Percentiles rank a stretch among this genome's conserved stretches.
phyloP scores from a whole-genome alignment of 2,329 filamentous ascomycete genomes.

The Periconia sp. region DNA sequence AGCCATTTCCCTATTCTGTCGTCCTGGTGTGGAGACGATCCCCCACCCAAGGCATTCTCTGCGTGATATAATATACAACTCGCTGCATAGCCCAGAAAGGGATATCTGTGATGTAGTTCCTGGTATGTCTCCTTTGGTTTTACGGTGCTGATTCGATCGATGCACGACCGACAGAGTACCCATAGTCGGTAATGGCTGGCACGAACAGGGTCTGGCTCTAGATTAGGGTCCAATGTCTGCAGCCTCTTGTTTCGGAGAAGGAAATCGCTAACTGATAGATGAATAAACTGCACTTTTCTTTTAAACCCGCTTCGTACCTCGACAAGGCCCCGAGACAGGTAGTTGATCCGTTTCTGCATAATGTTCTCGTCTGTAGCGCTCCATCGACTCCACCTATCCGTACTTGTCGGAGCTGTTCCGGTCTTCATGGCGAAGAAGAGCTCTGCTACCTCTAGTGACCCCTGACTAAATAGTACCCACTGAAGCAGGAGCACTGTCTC shows the following conservation, averaged over 20 bases:
- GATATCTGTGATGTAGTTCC: conserved; percentile 2
- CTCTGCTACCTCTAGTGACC: conserved; percentile 6
- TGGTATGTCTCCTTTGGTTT: conserved; percentile 1
- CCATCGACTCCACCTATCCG: conserved; percentile 10
- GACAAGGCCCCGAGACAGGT: conserved; percentile 17
- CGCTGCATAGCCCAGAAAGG: conserved; percentile 3
- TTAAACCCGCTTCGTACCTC: conserved; percentile 14
- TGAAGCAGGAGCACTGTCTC: conserved; percentile 1
- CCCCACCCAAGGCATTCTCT: conserved; percentile 2
- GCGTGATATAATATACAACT: conserved; percentile 2
- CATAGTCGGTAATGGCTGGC: conserved; percentile 4
- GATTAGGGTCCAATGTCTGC: background rate
- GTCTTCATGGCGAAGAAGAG: conserved; percentile 8
- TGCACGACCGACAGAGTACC: conserved; percentile 1
- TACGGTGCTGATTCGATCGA: conserved; percentile 2
- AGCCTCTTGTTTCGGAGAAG: conserved; percentile 42
- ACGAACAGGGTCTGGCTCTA: conserved; percentile 1
- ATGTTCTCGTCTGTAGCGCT: conserved; percentile 10
- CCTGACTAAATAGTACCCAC: conserved; percentile 2
- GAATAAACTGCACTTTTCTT: conserved; percentile 29
- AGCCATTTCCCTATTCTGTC: conserved; percentile 1
- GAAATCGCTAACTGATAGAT: conserved; percentile 36
- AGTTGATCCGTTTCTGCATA: conserved; percentile 12
- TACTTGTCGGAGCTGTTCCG: conserved; percentile 1
- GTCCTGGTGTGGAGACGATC: background rate